Evolutionary conservation across 306 rosid species (phyloP), one percentile per base, ranked within the genome.

Genomic region (Lupinus albus): DNA sequence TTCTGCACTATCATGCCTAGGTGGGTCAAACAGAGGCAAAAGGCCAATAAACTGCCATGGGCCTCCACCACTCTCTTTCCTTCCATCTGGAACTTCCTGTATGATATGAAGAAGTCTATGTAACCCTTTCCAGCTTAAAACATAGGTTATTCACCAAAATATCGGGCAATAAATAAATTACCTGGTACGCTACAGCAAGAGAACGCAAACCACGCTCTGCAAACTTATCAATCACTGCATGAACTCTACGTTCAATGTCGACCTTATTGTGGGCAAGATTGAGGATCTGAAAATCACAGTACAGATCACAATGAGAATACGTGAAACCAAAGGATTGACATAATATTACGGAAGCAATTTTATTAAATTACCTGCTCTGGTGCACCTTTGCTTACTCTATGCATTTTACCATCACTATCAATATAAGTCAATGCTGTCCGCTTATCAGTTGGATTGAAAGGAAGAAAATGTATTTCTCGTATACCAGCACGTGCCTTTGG

Each of bases 1-100:
- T 84, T 93, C 98, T 11, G 98, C 98, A 83, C 98, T 93, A 52
- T 93, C 98, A 75, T 93, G 98, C 79, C 98, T 87, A 50, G 98
- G 98, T 61, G 98, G 98, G 72, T 93, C 98, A 67, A 93, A 93
- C 53, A 93, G 97, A 46, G 98, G 95, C 94, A 93, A 70, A 45
- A 93, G 90, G 32, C 98, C 97, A 63, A 88, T 77, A 63, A 93
- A 93, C 79, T 88, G 98, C 98, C 98, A 93, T 7, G 98, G 98
- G 44, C 90, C 84, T 59, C 98, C 98, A 75, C 89, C 73, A 82
- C 97, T 83, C 63, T 93, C 98, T 50, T 90, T 90, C 71, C 80
- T 84, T 86, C 98, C 91, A 30, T 86, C 97, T 17, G 98, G 96
- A 73, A 93, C 96, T 83, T 93, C 97, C 98, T 93, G 94, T 57